A percentile compares a stretch with the other conserved stretches of the same genome.
phyloP scores from a whole-genome alignment of 495 filamentous ascomycete species.

The Hypoxylon fuscum region DNA sequence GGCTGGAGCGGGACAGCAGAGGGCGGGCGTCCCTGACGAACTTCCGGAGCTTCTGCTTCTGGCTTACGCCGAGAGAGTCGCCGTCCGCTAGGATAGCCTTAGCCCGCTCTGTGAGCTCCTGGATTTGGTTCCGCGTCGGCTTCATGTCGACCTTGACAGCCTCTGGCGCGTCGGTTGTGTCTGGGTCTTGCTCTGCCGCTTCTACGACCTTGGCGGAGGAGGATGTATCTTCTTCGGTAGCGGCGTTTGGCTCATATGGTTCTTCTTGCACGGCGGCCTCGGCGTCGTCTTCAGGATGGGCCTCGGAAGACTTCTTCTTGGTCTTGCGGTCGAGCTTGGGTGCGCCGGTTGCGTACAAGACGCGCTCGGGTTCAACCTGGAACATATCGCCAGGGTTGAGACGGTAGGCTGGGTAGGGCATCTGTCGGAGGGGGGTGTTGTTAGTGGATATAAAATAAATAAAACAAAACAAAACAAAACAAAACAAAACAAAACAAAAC shows the following conservation, averaged over 20 bases:
- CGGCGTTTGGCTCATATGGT: slow-evolving; percentile 42
- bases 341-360: slow-evolving; percentile 85
- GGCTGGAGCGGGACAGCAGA: slow-evolving; percentile 35
- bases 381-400: slow-evolving; percentile 98
- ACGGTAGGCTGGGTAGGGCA: slow-evolving; percentile 90
- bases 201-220: slow-evolving; percentile 40
- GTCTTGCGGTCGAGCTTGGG: slow-evolving; percentile 59
- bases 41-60: slow-evolving; percentile 49
- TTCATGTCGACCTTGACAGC: slow-evolving; percentile 37
- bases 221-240: slow-evolving; percentile 28
- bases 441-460: too few relatives aligned
- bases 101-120: slow-evolving; percentile 37
- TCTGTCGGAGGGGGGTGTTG: slow-evolving; percentile 59
- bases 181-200: slow-evolving; percentile 41
- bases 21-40: slow-evolving; percentile 44
- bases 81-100: slow-evolving; percentile 38
- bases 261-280: slow-evolving; percentile 17
- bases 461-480: too few relatives aligned
- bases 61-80: slow-evolving; percentile 35
- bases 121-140: slow-evolving; percentile 37
- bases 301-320: slow-evolving; percentile 5
- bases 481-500: too few relatives aligned
- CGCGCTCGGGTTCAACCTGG: slow-evolving; percentile 87
- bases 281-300: slow-evolving; percentile 1
- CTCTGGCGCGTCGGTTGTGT: slow-evolving; percentile 45